phyloP scores from a whole-genome alignment of 208 protist genomes.

The Phytomonas sp. region DNA sequence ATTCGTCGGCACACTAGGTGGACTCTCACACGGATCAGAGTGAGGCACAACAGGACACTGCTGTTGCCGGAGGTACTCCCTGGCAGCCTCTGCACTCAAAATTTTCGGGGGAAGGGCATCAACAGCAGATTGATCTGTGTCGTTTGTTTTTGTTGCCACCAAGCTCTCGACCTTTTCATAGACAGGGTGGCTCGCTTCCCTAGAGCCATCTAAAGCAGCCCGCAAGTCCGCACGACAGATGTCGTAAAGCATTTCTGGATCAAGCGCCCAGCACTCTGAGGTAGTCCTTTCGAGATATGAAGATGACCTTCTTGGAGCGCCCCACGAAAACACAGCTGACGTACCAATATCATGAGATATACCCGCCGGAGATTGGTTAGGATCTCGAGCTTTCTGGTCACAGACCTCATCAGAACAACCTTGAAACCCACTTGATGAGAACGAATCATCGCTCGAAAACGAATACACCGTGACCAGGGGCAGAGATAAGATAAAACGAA shows the following conservation, averaged over 20 bases:
- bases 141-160: not conserved
- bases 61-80: not conserved
- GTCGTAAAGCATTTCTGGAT: slow-evolving; percentile 18
- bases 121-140: not conserved
- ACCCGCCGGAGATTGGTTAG: not conserved
- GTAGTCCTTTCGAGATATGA: slow-evolving; percentile 16
- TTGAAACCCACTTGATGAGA: not conserved
- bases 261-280: slow-evolving; percentile 24
- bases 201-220: slow-evolving; percentile 4
- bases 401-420: not conserved
- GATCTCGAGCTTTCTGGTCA: not conserved
- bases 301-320: not conserved
- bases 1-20: not conserved
- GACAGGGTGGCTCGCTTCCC: not conserved
- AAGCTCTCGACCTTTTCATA: not conserved
- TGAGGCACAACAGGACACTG: not conserved
- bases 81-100: not conserved
- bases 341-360: not conserved
- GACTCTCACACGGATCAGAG: not conserved
- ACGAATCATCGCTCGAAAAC: not conserved
- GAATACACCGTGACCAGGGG: slow-evolving; percentile 18
- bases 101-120: too few relatives aligned
- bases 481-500: slow-evolving; percentile 71
- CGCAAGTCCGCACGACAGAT: slow-evolving; percentile 27
- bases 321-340: not conserved